phyloP scores from a whole-genome alignment of 305 asterid genomes.

The Solanum chacoense region DNA sequence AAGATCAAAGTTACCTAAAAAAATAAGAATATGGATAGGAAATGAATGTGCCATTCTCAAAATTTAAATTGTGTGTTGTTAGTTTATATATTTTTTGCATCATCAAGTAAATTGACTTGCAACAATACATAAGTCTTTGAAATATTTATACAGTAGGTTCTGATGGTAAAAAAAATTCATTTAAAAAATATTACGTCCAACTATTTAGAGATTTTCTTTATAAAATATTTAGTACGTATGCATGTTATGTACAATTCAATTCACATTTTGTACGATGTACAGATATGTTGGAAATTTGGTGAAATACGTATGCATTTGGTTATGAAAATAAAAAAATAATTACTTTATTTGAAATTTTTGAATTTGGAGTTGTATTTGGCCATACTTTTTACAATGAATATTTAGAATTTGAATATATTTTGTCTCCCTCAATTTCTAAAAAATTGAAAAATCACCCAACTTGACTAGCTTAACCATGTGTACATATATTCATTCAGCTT shows the following conservation, averaged over 20 bases:
- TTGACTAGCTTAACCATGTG: not conserved
- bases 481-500: not conserved
- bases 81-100: not conserved
- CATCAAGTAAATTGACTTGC: not conserved
- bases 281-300: not conserved
- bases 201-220: not conserved
- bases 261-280: not conserved
- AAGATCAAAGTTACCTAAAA: not conserved
- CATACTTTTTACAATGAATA: not conserved
- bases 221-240: not conserved
- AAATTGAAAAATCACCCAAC: not conserved
- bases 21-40: no score
- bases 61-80: not conserved
- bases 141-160: no score
- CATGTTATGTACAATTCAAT: not conserved
- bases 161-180: not conserved
- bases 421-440: not conserved
- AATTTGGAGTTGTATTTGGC: not conserved
- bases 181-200: not conserved
- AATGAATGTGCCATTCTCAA: not conserved
- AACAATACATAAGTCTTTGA: not conserved
- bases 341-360: not conserved
- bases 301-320: not conserved
- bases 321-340: not conserved
- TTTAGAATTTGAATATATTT: not conserved